Conservation (phyloP, 805 yeast genomes). For the Suhomyces pyralidae region DNA sequence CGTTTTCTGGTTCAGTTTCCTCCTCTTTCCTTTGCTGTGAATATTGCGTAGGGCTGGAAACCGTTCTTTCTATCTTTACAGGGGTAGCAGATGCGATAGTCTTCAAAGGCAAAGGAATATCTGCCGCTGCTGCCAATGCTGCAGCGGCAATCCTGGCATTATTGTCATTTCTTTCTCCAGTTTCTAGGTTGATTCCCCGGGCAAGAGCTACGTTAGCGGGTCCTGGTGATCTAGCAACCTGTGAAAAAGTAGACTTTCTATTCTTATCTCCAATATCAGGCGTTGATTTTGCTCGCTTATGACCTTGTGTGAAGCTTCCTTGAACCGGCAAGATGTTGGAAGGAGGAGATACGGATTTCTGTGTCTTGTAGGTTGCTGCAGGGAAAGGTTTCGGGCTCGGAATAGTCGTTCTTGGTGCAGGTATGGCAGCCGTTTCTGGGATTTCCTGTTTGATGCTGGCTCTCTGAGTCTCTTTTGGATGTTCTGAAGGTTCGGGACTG, state of each 20-base stretch:
- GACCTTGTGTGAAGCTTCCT: slow-evolving; percentile 18
- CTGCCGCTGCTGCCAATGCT: slow-evolving; percentile 80
- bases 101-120: slow-evolving; percentile 60
- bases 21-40: slow-evolving; percentile 8
- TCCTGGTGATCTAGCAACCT: slow-evolving; percentile 34
- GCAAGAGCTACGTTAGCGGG: slow-evolving; percentile 45
- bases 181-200: slow-evolving; percentile 34
- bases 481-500: slow-evolving; percentile 6
- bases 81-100: neutral
- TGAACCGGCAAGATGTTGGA: slow-evolving; percentile 12
- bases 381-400: neutral
- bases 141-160: slow-evolving; percentile 78
- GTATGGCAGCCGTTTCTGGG: neutral
- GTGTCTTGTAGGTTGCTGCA: neutral
- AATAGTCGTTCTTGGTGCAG: neutral
- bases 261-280: slow-evolving; percentile 6
- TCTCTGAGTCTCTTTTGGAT: neutral
- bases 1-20: slow-evolving; percentile 18
- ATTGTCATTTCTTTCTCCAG: slow-evolving; percentile 32
- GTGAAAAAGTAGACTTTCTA: neutral
- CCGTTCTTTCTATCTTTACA: neutral
- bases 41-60: neutral
- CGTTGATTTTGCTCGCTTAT: slow-evolving; percentile 25
- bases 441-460: neutral
- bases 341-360: slow-evolving; percentile 9